Base-by-base conservation (phyloP, 352 stramenopile species). In the Phytophthora pseudosyringae region DNA sequence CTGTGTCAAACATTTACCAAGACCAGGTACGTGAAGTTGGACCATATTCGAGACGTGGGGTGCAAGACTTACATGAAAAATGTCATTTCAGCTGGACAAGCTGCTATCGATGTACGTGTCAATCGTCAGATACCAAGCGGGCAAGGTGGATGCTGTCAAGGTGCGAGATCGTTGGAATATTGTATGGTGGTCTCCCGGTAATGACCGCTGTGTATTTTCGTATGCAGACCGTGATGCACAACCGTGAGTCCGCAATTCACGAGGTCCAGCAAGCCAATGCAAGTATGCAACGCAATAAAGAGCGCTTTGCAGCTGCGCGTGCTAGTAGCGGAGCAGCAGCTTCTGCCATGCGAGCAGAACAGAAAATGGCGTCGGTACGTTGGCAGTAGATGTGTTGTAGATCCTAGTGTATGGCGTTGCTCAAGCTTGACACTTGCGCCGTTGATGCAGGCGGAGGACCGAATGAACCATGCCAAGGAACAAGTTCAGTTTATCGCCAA, bases 231-330 rank as follows among this genome's bases (percentile, higher is more conserved):
- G 88, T 96, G 18, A 92, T 96, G 78, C 83, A 78, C 65, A 96
- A 96, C 65, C 88, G 88, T 1, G 86, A 96, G 50, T 88, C 84
- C 16, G 88, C 88, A 29, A 94, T 96, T 41, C 62, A 90, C 21
- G 88, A 96, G 69, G 88, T 96, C 3, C 86, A 95, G 52, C 80
- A 94, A 82, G 86, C 88, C n/a, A 96, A 92, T 70, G 83, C 85
- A 5, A 94, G 83, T 53, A 96, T 96, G 88, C 88, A 96, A 56
- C 71, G 88, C 36, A 96, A 96, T 65, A 96, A 96, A 74, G 88
- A 96, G 59, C 78, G 86, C 0, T 96, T 96, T 66, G 88, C 88
- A 15, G 88, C 88, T 55, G 88, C 88, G 12, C 80, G 88, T 29
- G 88, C 88, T 29, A 96, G 88, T 62, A 96, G 86, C 55, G 88